phyloP scores from a whole-genome alignment of 2,329 filamentous ascomycete species.

The Tympanopsis confertula region DNA sequence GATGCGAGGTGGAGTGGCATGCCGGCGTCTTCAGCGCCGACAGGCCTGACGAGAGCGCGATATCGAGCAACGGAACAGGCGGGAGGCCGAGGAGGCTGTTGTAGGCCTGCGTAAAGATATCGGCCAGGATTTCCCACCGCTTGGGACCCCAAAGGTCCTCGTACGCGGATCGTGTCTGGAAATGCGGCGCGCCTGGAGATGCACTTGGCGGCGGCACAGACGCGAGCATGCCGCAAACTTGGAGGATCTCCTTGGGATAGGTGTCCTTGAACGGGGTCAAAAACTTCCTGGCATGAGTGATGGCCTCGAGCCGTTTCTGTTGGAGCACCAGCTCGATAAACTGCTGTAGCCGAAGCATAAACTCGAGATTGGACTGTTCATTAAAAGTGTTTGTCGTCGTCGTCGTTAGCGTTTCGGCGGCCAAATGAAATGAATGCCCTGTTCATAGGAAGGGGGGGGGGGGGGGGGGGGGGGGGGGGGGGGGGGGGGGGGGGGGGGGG shows the following conservation, averaged over 20 bases:
- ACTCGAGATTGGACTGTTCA: conserved; percentile 68
- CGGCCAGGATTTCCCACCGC: conserved; percentile 67
- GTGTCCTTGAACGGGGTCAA: conserved; percentile 59
- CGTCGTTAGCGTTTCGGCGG: conserved; percentile 5
- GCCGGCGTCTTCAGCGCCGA: conserved; percentile 92
- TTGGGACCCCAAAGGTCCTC: conserved; percentile 56
- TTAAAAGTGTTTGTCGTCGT: conserved; percentile 2
- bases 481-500: background rate
- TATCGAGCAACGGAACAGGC: conserved; percentile 71
- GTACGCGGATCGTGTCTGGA: conserved; percentile 18
- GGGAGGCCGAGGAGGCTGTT: conserved; percentile 77
- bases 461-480: conserved; percentile 1
- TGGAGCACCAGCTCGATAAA: conserved; percentile 80
- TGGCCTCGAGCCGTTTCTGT: conserved; percentile 62
- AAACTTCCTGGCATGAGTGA: conserved; percentile 71
- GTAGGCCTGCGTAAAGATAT: conserved; percentile 75
- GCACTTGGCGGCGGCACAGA: conserved; percentile 17
- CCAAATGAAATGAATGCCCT: conserved; percentile 2
- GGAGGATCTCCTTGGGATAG: conserved; percentile 56
- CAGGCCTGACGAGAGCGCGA: conserved; percentile 79
- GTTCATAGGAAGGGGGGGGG: conserved; percentile 2
- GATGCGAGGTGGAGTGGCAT: conserved; percentile 55
- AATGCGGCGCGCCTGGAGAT: background rate
- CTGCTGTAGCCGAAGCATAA: conserved; percentile 85
- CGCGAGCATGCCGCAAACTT: conserved; percentile 74